Evolutionary conservation across 2,329 filamentous ascomycete species (phyloP).

Genomic region (Nigrograna mackinnonii): DNA sequence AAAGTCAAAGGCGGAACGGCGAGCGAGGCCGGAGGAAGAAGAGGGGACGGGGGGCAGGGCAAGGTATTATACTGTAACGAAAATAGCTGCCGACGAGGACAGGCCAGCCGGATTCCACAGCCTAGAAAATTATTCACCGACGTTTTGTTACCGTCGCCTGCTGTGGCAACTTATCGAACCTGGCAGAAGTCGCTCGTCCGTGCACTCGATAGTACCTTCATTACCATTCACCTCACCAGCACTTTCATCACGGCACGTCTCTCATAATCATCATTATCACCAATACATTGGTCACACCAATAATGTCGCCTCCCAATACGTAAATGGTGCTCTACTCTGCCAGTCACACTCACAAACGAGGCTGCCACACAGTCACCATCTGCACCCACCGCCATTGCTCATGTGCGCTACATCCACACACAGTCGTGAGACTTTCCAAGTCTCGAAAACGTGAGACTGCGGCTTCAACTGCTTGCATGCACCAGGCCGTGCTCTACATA

Average conservation of each 20-base stretch:
- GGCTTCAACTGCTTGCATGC: slow-evolving; percentile 13
- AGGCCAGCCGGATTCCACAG: slow-evolving; percentile 18
- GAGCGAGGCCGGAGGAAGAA: neutral
- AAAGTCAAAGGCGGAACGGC: no score
- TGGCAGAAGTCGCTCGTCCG: slow-evolving; percentile 26
- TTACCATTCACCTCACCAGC: slow-evolving; percentile 17
- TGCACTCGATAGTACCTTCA: slow-evolving; percentile 31
- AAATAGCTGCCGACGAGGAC: slow-evolving; percentile 16
- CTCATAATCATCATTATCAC: slow-evolving; percentile 11
- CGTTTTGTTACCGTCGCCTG: slow-evolving; percentile 18
- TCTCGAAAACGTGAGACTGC: slow-evolving; percentile 19
- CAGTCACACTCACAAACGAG: neutral
- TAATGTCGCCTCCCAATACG: neutral
- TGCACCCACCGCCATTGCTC: no score
- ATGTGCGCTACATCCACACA: no score
- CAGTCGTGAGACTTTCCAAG: slow-evolving; percentile 19
- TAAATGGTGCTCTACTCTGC: no score
- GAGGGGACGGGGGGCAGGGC: neutral
- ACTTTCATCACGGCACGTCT: slow-evolving; percentile 5
- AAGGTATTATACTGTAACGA: no score
- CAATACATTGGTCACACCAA: slow-evolving; percentile 7
- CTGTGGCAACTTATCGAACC: slow-evolving; percentile 36
- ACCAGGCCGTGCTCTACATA: slow-evolving; percentile 16
- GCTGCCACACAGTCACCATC: no score
- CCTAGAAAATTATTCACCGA: slow-evolving; percentile 35